Percentiles rank a stretch among this genome's conserved stretches.
These are phyloP conservation scores for Henckelia pumila DNA, from an alignment of 257 asterid species.

Conservation along the genomic window DNA sequence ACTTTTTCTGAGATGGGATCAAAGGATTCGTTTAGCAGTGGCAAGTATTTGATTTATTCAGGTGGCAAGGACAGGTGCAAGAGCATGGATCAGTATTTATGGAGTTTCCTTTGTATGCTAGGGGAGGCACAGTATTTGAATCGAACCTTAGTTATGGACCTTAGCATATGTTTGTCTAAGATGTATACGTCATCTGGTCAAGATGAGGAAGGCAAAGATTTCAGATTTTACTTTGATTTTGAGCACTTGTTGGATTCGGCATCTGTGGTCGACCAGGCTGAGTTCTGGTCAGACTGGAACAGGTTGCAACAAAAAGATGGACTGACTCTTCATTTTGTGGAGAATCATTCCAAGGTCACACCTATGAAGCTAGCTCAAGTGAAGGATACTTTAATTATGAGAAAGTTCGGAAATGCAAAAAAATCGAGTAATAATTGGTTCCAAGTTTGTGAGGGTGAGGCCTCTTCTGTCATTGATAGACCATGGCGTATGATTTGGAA, in stretches of 20 bases:
- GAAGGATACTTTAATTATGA: slow-evolving; percentile 59
- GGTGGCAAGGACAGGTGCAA: slow-evolving; percentile 91
- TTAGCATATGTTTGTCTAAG: slow-evolving; percentile 65
- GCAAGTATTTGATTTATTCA: slow-evolving; percentile 67
- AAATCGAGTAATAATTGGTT: slow-evolving; percentile 84
- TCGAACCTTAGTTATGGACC: slow-evolving; percentile 80
- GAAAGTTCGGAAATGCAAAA: slow-evolving; percentile 67
- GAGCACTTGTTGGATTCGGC: slow-evolving; percentile 75
- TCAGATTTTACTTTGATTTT: slow-evolving; percentile 74
- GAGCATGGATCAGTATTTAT: slow-evolving; percentile 70
- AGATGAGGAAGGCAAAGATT: slow-evolving; percentile 87
- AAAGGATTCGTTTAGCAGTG: slow-evolving; percentile 51
- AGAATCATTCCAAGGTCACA: slow-evolving; percentile 46
- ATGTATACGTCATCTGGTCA: slow-evolving; percentile 58
- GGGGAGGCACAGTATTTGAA: slow-evolving; percentile 94
- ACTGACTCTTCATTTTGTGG: slow-evolving; percentile 64
- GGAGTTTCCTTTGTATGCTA: slow-evolving; percentile 82
- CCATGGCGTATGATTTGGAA: slow-evolving; percentile 77
- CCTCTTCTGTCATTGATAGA: slow-evolving; percentile 48
- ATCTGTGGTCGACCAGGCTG: slow-evolving; percentile 59
- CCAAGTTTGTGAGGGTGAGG: slow-evolving; percentile 78
- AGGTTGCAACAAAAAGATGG: slow-evolving; percentile 54
- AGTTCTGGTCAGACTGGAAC: slow-evolving; percentile 68
- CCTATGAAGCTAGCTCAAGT: slow-evolving; percentile 60
- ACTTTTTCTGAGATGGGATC: slow-evolving; percentile 52